Evolutionary conservation across 1,284 basidiomycete genomes (phyloP).

Genomic region (Rhodotorula sp.): DNA sequence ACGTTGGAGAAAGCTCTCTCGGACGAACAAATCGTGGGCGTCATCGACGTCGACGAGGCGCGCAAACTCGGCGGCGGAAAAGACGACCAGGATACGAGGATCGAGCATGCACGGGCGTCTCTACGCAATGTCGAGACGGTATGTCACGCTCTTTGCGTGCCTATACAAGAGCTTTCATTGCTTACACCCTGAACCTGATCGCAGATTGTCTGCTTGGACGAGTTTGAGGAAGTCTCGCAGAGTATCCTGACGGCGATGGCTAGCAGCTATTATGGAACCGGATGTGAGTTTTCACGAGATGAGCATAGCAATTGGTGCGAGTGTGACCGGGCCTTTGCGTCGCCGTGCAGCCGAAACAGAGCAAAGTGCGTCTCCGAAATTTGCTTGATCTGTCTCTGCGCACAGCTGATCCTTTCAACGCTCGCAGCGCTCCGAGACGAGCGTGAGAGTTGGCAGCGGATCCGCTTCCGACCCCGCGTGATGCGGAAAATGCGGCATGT

Average conservation of each 20-base stretch:
- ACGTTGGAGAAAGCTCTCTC: slow-evolving; percentile 9
- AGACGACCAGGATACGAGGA: slow-evolving; percentile 13
- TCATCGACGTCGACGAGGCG: slow-evolving; percentile 18
- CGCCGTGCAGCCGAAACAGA: slow-evolving; percentile 40
- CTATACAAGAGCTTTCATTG: not conserved
- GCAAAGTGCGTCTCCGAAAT: slow-evolving; percentile 9
- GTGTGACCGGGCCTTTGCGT: slow-evolving; percentile 21
- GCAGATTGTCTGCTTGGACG: slow-evolving; percentile 26
- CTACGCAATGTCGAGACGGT: slow-evolving; percentile 19
- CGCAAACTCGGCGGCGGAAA: slow-evolving; percentile 17
- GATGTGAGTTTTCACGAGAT: slow-evolving; percentile 12
- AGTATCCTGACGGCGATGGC: slow-evolving; percentile 40
- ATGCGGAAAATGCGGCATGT: slow-evolving; percentile 67
- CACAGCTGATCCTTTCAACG: not conserved
- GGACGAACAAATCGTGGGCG: slow-evolving; percentile 19
- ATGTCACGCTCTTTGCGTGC: slow-evolving; percentile 28
- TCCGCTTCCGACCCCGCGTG: slow-evolving; percentile 78
- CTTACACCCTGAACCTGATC: not conserved
- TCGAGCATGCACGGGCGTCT: slow-evolving; percentile 11
- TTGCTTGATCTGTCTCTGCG: not conserved
- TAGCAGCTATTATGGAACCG: slow-evolving; percentile 23
- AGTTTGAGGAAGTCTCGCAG: slow-evolving; percentile 29
- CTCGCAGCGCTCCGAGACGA: slow-evolving; percentile 21
- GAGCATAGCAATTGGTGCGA: not conserved
- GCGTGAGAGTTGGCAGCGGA: slow-evolving; percentile 65